Base-by-base conservation (phyloP, 768 basidiomycete genomes). In the Tephrocybe sp. region DNA sequence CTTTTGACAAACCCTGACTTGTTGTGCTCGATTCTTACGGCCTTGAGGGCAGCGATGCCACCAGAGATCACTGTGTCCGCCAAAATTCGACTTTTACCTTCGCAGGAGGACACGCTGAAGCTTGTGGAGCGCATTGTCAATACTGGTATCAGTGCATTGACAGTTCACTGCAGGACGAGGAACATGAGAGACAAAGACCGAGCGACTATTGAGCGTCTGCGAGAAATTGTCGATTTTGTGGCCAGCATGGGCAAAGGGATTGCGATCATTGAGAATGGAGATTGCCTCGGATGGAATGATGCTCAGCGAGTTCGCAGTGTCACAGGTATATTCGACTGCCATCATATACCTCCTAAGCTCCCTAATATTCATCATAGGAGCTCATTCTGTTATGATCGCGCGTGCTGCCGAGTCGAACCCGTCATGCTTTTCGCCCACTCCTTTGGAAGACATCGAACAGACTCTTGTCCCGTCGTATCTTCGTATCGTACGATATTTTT, bases 351-450 rank as follows among this genome's bases (percentile, higher is more conserved):
- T 16, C 40, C 28, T 22, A 32, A 25, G 45, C n/a, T 15, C 19
- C 28, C 35, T 49, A 32, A 31, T 21, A 4, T 42, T 32, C 37
- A 13, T 4, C 22, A 7, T 31, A 88, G 87, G 86, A 3, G 92
- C 92, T 9, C 83, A 89, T 59, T 94, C 92, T 0, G 86, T 93
- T 32, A 99, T 99, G 97, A 88, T 99, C 32, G 97, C 97, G 18
- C 87, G 94, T 5, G 93, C 87, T 1, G 97, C 95, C 5, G 97
- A 99, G 67, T 69, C 86, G 4, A 99, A 98, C 66, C 92, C 93
- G 0, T 85, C 89, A 0, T 88, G 92, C 58, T 98, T 98, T 73
- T 81, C 82, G 2, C 69, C 78, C 15, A 78, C 64, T 0, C 88
- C 89, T 2, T 71, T 92, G 21, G 63, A 72, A 11, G 88, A 93